Evolutionary conservation across 306 rosid species (phyloP).

Genomic region (Vigna radiata): DNA sequence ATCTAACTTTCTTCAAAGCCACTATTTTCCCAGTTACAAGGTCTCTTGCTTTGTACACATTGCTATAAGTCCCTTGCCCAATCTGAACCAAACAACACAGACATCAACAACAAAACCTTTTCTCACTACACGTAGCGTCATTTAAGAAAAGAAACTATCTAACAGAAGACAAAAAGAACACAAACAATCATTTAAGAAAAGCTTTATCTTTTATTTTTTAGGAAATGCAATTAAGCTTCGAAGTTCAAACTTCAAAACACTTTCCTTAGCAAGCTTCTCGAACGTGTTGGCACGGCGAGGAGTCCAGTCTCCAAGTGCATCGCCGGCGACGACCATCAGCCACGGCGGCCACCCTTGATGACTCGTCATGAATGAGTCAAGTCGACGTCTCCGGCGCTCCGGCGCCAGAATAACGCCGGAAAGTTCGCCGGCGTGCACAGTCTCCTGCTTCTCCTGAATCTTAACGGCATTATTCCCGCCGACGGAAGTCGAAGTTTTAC

Average conservation of each 20-base stretch:
- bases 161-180: not conserved
- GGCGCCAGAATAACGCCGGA: conserved; percentile 45
- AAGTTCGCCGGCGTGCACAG: conserved; percentile 42
- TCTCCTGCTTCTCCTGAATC: conserved; percentile 45
- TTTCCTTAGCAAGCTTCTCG: conserved; percentile 85
- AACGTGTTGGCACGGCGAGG: conserved; percentile 92
- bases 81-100: conserved; percentile 54
- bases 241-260: not conserved
- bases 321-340: conserved; percentile 82
- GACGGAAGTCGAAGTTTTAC: conserved; percentile 6
- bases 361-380: conserved; percentile 39
- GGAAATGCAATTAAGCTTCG: conserved; percentile 12
- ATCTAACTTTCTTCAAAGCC: conserved; percentile 92
- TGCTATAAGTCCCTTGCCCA: conserved; percentile 96
- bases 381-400: conserved; percentile 57
- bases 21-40: conserved; percentile 77
- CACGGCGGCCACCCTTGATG: conserved; percentile 88
- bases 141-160: not conserved
- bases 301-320: conserved; percentile 81
- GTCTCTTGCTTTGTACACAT: conserved; percentile 90
- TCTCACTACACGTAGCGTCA: not conserved
- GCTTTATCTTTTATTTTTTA: not conserved
- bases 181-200: not conserved
- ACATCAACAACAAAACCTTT: not conserved
- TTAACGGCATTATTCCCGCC: conserved; percentile 34